These are phyloP conservation scores for Fusarium subglutinans DNA, from an alignment of 2,329 filamentous ascomycete genomes.

Conservation along the genomic window DNA sequence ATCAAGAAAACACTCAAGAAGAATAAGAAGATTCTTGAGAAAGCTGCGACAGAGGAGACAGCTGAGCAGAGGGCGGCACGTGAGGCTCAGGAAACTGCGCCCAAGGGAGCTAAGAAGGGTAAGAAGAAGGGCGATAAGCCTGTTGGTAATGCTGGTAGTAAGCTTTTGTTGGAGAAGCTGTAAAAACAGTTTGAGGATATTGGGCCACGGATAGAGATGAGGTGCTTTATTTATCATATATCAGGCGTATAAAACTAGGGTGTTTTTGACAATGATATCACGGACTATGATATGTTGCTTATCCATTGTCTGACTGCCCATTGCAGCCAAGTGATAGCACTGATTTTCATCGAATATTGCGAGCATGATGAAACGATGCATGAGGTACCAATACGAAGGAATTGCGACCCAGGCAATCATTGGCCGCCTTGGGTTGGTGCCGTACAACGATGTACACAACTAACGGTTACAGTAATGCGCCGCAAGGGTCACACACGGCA, in stretches of 20 bases:
- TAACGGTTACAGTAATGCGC: constrained; percentile 1
- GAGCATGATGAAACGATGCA: neutral
- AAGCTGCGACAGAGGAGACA: constrained; percentile 69
- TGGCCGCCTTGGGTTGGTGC: neutral
- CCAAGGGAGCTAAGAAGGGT: constrained; percentile 55
- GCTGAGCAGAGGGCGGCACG: constrained; percentile 61
- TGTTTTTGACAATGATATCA: constrained; percentile 38
- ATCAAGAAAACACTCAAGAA: constrained; percentile 76
- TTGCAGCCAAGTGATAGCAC: neutral
- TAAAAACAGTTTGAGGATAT: constrained; percentile 27
- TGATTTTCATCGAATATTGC: neutral
- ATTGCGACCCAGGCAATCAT: neutral
- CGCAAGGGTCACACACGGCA: constrained; percentile 15
- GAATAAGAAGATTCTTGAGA: constrained; percentile 75
- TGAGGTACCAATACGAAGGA: neutral
- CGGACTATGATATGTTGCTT: constrained; percentile 28
- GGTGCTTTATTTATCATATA: constrained; percentile 29
- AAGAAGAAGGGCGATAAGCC: constrained; percentile 56
- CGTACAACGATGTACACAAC: constrained; percentile 1
- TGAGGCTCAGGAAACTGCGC: constrained; percentile 57
- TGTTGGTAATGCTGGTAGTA: constrained; percentile 70
- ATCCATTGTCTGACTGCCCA: neutral
- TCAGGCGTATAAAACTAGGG: constrained; percentile 39
- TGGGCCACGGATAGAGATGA: constrained; percentile 7
- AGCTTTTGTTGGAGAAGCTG: constrained; percentile 68